These are phyloP conservation scores for Dendrostoma leiphaemia DNA, from an alignment of 2,329 filamentous ascomycete genomes.

Conservation along the genomic window DNA sequence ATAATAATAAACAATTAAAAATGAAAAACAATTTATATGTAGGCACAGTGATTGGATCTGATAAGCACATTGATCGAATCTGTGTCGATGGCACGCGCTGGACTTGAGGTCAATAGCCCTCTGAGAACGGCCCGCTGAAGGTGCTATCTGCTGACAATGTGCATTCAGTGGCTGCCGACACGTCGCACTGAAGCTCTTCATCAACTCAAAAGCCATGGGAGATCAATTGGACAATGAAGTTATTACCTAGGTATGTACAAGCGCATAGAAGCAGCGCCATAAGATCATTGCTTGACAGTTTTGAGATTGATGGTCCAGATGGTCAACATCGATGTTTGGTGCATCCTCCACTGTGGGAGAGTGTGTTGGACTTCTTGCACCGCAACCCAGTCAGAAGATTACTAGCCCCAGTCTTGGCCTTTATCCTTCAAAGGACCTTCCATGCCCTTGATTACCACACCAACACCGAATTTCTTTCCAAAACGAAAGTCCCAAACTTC, in stretches of 20 bases:
- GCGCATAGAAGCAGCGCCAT: conserved; percentile 31
- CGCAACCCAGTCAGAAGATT: conserved; percentile 38
- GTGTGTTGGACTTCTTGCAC: conserved; percentile 34
- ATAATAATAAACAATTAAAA: no score
- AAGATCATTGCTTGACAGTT: conserved; percentile 35
- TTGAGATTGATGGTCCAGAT: conserved; percentile 33
- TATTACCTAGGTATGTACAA: conserved; percentile 42
- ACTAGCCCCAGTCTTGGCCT: conserved; percentile 31
- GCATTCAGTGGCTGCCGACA: conserved; percentile 28
- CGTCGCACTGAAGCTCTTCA: conserved; percentile 34
- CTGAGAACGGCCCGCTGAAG: no score
- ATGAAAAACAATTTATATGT: no score
- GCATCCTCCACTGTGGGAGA: conserved; percentile 42
- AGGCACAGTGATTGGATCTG: no score
- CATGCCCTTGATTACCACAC: conserved; percentile 42
- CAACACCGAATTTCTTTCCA: no score
- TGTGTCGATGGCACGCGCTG: no score
- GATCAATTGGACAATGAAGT: conserved; percentile 33
- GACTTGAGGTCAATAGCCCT: no score
- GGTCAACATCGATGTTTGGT: conserved; percentile 36
- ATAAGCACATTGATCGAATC: no score
- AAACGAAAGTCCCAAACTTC: no score
- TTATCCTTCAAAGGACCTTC: conserved; percentile 38
- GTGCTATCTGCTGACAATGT: no score
- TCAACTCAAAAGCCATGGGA: conserved; percentile 24